These are phyloP conservation scores for Chytridium lagenaria DNA, from an alignment of 371 early-diverging fungal genomes.

Conservation along the genomic window DNA sequence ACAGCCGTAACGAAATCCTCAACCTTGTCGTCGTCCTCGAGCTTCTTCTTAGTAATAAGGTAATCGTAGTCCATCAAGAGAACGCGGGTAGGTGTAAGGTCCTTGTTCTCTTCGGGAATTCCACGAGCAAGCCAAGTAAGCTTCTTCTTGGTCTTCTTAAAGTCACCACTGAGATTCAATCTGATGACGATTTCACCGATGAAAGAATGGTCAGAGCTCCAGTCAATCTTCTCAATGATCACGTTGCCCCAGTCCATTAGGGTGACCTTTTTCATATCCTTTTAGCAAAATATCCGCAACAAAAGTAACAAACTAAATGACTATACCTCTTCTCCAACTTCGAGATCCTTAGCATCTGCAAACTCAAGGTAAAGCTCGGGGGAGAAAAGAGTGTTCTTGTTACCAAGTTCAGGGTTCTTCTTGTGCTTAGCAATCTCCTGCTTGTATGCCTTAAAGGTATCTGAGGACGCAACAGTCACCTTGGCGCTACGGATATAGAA, in stretches of 20 bases:
- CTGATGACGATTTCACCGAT: conserved; percentile 52
- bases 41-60: conserved; percentile 96
- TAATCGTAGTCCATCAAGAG: conserved; percentile 92
- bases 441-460: conserved; percentile 52
- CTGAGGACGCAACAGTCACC: conserved; percentile 67
- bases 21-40: conserved; percentile 93
- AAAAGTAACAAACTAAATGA: conserved; percentile 3
- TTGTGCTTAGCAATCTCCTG: conserved; percentile 88
- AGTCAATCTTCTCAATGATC: conserved; percentile 74
- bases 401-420: conserved; percentile 94
- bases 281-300: too few species aligned
- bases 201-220: conserved; percentile 39
- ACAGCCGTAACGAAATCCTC: conserved; percentile 84
- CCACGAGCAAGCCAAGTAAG: conserved; percentile 91
- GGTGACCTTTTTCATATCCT: too few species aligned
- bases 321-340: conserved; percentile 83
- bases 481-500: conserved; percentile 67
- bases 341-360: conserved; percentile 86
- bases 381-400: conserved; percentile 84
- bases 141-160: conserved; percentile 99
- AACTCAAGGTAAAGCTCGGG: conserved; percentile 84
- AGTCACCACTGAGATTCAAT: conserved; percentile 94
- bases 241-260: conserved; percentile 99
- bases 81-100: conserved; percentile 63
- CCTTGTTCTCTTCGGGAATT: conserved; percentile 42